Evolutionary conservation across 805 yeast genomes (phyloP), one percentile per base, ranked within the genome.

Genomic region (Phaffomyces antillensis): DNA sequence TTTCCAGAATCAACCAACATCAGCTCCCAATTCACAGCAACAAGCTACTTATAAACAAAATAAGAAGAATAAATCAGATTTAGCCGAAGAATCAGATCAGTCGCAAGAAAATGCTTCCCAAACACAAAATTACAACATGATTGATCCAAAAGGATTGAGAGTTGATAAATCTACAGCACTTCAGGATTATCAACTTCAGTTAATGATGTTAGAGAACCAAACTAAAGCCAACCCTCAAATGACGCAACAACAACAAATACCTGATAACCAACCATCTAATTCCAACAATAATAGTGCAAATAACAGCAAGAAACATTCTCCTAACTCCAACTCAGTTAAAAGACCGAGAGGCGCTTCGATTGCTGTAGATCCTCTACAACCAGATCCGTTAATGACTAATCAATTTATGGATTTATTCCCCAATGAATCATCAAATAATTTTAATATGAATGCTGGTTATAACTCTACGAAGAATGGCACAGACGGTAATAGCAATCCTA

Each of bases 171-270:
- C 46, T 46, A 73, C 72, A 50, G 89, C 89, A 2, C 65, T 86
- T 37, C 86, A 83, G 52, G 95, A 86, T 55, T 86, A 86, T 61
- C 95, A 86, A 61, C 80, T 78, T 71, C 91, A 86, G 60, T 67
- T 85, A 52, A 76, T 83, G 75, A 64, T 83, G 53, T 66, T 86
- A 56, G 95, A 86, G 55, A 78, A 77, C 49, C 90, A 85, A 58
- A 86, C 83, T 56, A 81, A 83, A 59, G 10, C 43, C 28, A 24
- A 12, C 9, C 23, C 23, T 35, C 12, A 13, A 35, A 20, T 20
- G 9, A 20, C 23, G 9, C 36, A 34, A 9, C 36, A 34, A 17
- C 36, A 9, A 28, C 30, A 11, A 28, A 3, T 31, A 5, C 15
- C 34, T 5, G 23, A 20, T 20, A 20, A 20, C 23, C 23, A 5